phyloP scores from a whole-genome alignment of 106 monocot genomes.

The Ottelia alismoides region DNA sequence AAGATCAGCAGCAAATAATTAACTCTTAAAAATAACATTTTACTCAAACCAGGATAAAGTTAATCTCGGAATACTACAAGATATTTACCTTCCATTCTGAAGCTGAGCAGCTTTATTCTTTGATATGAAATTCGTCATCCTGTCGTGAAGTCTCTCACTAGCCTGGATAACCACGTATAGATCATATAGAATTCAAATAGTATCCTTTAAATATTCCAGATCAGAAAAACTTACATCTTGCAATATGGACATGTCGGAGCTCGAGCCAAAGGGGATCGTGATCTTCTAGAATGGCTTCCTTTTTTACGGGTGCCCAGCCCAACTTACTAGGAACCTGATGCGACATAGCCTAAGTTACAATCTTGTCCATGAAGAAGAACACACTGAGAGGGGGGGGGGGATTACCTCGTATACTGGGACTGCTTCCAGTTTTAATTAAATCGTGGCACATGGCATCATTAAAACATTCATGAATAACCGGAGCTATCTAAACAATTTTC shows the following conservation, averaged over 20 bases:
- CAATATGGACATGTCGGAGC: slow-evolving; percentile 74
- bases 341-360: neutral
- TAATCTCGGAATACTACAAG: no score
- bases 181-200: neutral
- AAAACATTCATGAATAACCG: no score
- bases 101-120: slow-evolving; percentile 80
- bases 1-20: no score
- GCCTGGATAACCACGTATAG: slow-evolving; percentile 25
- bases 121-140: no score
- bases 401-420: slow-evolving; percentile 53
- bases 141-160: slow-evolving; percentile 66
- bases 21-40: no score
- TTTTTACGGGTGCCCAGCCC: slow-evolving; percentile 36
- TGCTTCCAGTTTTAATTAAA: slow-evolving; percentile 56
- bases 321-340: slow-evolving; percentile 31
- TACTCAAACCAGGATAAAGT: no score
- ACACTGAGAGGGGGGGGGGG: no score
- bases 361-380: no score
- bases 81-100: no score
- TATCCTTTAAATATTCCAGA: neutral
- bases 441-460: no score
- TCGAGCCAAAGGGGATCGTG: slow-evolving; percentile 75
- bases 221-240: slow-evolving; percentile 42
- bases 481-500: no score
- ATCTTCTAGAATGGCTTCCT: slow-evolving; percentile 62